Evolutionary conservation across 2,329 filamentous ascomycete species (phyloP), one percentile per base, ranked within the genome.

Genomic region (Sclerotinia minor): DNA sequence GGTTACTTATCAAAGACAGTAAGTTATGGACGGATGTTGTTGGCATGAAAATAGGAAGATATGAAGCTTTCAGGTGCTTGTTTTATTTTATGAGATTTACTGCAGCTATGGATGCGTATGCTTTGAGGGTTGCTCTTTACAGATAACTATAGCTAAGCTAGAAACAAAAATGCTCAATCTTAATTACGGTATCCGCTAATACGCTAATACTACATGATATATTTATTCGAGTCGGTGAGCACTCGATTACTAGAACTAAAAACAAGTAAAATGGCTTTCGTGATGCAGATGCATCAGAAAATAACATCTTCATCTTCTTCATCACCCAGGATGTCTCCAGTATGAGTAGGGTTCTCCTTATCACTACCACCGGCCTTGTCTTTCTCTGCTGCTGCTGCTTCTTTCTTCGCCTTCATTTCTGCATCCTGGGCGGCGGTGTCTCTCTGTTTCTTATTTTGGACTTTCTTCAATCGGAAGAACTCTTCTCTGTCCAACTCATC

Each of bases 401-500:
- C 85, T 77, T 88, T 89, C 78, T 89, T 91, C 38, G 87, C 87
- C 76, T 90, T 90, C 77, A 95, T 87, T 78, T 93, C 89, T 38
- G 87, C 89, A 74, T 94, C 90, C 59, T 86, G 84, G 15, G 84
- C 87, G 15, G 90, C 91, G 44, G 83, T 89, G 74, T 94, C 91
- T 75, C 90, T 84, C 78, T 93, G 89, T 79, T 94, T 94, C 82
- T 94, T 94, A 78, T 86, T 87, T 59, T 92, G 91, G 47, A 94
- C 91, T 84, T 99, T 99, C 82, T 99, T 99, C 77, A 99, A 81
- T 72, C 95, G 86, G 81, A 97, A 99, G 79, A 99, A 99, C 78
- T 99, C 95, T 79, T 98, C 95, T 83, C 95, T 88, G 80, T 98
- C 96, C 63, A 99, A 84, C 81, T 99, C 95, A 77, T 99, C 95